Conservation (phyloP, 768 basidiomycete species). For the Exidia glandulosa region DNA sequence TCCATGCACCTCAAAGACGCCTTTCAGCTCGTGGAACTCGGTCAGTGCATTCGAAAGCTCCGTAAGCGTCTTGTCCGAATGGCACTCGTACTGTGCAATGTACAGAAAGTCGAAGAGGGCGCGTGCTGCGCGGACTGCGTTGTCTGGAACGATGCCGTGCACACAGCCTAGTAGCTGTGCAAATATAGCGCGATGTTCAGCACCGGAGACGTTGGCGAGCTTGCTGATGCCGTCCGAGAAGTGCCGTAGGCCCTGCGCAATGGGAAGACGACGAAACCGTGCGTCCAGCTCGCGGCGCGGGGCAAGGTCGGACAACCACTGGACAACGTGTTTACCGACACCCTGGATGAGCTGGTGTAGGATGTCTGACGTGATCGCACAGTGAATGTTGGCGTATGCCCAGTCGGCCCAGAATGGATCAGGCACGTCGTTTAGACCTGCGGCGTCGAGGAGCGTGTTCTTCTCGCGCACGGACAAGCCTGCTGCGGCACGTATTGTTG, state of each 20-base stretch:
- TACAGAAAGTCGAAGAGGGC: slow-evolving; percentile 30
- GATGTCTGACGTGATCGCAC: slow-evolving; percentile 21
- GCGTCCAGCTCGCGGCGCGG: slow-evolving; percentile 26
- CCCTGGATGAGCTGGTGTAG: slow-evolving; percentile 28
- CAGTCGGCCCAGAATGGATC: slow-evolving; percentile 19
- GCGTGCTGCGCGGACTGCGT: slow-evolving; percentile 12
- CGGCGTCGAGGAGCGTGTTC: neutral
- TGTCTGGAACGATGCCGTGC: neutral
- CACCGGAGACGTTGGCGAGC: slow-evolving; percentile 23
- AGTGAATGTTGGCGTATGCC: slow-evolving; percentile 18
- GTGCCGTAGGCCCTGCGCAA: slow-evolving; percentile 22
- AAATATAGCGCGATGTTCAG: slow-evolving; percentile 24
- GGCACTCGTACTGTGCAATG: slow-evolving; percentile 23
- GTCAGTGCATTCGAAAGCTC: slow-evolving; percentile 16
- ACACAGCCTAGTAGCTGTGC: slow-evolving; percentile 1
- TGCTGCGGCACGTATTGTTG: neutral
- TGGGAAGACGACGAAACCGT: slow-evolving; percentile 20
- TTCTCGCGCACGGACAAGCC: neutral
- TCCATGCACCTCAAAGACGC: slow-evolving; percentile 24
- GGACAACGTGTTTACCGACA: slow-evolving; percentile 22
- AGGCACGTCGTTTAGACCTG: neutral
- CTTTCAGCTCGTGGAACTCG: slow-evolving; percentile 27
- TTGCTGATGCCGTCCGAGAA: slow-evolving; percentile 26
- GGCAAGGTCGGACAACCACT: slow-evolving; percentile 18
- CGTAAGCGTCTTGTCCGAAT: slow-evolving; percentile 19